Evolutionary conservation across 805 yeast genomes (phyloP).

Genomic region (Candida parachauliodes): DNA sequence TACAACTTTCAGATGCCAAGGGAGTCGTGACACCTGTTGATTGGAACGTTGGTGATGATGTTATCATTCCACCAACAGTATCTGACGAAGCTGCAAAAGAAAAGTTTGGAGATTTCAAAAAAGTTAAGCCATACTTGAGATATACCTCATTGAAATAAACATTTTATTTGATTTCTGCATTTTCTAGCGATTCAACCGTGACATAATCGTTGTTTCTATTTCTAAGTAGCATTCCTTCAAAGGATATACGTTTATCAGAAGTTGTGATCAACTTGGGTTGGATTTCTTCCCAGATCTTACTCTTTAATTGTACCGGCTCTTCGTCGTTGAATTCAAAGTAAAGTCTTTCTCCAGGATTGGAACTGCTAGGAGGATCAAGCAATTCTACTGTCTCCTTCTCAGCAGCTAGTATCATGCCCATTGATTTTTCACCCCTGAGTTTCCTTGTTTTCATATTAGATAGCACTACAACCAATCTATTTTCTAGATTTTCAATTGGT

Average conservation of each 20-base stretch:
- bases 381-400: conserved; percentile 39
- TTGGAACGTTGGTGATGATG: conserved; percentile 74
- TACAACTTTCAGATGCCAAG: conserved; percentile 60
- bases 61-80: conserved; percentile 65
- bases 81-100: conserved; percentile 56
- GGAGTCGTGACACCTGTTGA: conserved; percentile 67
- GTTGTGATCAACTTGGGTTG: conserved; percentile 27
- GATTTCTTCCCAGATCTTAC: conserved; percentile 32
- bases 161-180: conserved; percentile 8
- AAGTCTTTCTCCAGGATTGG: conserved; percentile 38
- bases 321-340: conserved; percentile 24
- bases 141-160: conserved; percentile 34
- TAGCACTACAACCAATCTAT: conserved; percentile 47
- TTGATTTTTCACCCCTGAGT: conserved; percentile 58
- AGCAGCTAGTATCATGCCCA: conserved; percentile 69
- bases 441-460: conserved; percentile 59
- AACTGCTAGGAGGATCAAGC: conserved; percentile 41
- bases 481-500: conserved; percentile 33
- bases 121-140: conserved; percentile 62
- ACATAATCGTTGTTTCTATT: conserved; percentile 6
- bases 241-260: conserved; percentile 26
- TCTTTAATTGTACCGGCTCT: conserved; percentile 24
- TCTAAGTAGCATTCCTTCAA: conserved; percentile 16
- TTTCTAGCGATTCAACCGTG: conserved; percentile 5
- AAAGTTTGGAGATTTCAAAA: conserved; percentile 58